Percentiles rank a stretch among this genome's conserved stretches.
These are phyloP conservation scores for Westerdykella ornata DNA, from an alignment of 2,329 filamentous ascomycete genomes.

Conservation along the genomic window DNA sequence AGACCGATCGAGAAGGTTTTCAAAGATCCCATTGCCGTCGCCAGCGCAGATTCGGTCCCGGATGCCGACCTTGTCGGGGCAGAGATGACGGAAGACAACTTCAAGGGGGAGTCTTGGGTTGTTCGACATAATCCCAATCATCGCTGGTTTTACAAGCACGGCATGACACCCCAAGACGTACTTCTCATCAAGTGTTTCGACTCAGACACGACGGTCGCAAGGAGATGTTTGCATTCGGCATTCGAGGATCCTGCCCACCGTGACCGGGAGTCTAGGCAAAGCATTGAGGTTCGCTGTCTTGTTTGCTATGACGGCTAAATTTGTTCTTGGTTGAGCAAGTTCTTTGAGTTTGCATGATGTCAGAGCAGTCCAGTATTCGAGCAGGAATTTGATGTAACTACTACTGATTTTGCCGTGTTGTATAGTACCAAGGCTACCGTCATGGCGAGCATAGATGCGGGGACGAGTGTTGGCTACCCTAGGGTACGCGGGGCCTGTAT, in stretches of 20 bases:
- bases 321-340: slow-evolving; percentile 4
- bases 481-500: neutral
- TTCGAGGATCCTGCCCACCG: slow-evolving; percentile 16
- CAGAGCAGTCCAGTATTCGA: slow-evolving; percentile 4
- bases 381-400: neutral
- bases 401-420: slow-evolving; percentile 2
- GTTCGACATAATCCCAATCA: slow-evolving; percentile 16
- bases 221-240: slow-evolving; percentile 19
- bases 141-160: slow-evolving; percentile 18
- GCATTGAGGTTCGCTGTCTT: slow-evolving; percentile 23
- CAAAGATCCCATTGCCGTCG: slow-evolving; percentile 25
- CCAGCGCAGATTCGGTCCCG: slow-evolving; percentile 17
- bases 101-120: slow-evolving; percentile 18
- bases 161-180: slow-evolving; percentile 17
- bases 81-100: slow-evolving; percentile 17
- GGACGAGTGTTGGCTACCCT: slow-evolving; percentile 2
- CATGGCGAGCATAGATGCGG: slow-evolving; percentile 7
- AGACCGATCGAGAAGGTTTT: slow-evolving; percentile 21
- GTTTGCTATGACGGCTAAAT: slow-evolving; percentile 14
- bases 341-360: slow-evolving; percentile 1
- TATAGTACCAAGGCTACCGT: slow-evolving; percentile 7
- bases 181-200: slow-evolving; percentile 25
- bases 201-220: slow-evolving; percentile 12
- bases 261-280: slow-evolving; percentile 13
- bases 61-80: slow-evolving; percentile 19